phyloP scores from a whole-genome alignment of 2,329 filamentous ascomycete species.

The Xylariomycetidae sp. region DNA sequence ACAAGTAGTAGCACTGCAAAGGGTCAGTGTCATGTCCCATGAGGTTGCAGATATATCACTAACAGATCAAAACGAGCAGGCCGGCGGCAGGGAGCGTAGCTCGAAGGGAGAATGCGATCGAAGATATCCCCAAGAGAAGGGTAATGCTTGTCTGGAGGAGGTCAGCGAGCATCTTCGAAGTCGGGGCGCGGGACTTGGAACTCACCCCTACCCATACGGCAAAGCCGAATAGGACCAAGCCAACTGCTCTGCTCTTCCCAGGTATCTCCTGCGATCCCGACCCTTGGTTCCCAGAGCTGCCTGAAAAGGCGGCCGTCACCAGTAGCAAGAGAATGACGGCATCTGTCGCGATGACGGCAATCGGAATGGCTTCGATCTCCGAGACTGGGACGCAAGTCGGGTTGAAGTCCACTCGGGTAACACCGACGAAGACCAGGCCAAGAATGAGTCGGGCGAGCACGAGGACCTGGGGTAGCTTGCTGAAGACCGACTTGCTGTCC shows the following conservation, averaged over 20 bases:
- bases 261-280: constrained; percentile 7
- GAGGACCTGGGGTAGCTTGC: constrained; percentile 39
- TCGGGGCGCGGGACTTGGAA: constrained; percentile 13
- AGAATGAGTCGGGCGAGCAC: constrained; percentile 44
- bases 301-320: constrained; percentile 34
- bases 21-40: constrained; percentile 10
- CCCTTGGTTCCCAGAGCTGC: constrained; percentile 26
- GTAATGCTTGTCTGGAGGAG: constrained; percentile 41
- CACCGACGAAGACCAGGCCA: constrained; percentile 48
- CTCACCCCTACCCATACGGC: constrained; percentile 50
- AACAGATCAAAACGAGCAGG: constrained; percentile 44
- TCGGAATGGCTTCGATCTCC: constrained; percentile 37
- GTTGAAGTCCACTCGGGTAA: constrained; percentile 46
- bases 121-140: constrained; percentile 42
- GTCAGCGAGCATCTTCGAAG: constrained; percentile 10
- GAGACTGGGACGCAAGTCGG: constrained; percentile 46
- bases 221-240: constrained; percentile 37
- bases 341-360: constrained; percentile 40
- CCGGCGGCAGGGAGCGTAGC: constrained; percentile 47
- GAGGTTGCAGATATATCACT: constrained; percentile 12
- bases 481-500: constrained; percentile 28
- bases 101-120: constrained; percentile 36
- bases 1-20: constrained; percentile 33
- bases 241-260: constrained; percentile 33
- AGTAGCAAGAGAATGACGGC: constrained; percentile 37